phyloP scores from a whole-genome alignment of 306 rosid species.

The Vigna reflexopilosa region DNA sequence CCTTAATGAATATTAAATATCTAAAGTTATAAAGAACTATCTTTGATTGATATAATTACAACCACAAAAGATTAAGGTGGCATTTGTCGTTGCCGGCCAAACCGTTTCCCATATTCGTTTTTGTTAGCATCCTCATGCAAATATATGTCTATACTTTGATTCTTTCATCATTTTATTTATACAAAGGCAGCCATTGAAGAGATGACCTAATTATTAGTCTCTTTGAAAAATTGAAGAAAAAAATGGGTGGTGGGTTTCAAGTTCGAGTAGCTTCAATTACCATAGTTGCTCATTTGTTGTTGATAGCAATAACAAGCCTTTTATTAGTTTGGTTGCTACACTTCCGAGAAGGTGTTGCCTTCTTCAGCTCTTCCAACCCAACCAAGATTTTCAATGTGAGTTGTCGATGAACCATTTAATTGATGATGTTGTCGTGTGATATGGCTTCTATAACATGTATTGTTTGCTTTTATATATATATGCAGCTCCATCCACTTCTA shows the following conservation, averaged over 20 bases:
- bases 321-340: slow-evolving; percentile 66
- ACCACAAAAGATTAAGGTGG: background rate
- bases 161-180: slow-evolving; percentile 26
- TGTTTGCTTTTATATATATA: background rate
- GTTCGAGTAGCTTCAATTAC: slow-evolving; percentile 56
- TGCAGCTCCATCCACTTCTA: slow-evolving; percentile 72
- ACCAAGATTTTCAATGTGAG: slow-evolving; percentile 66
- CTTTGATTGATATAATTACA: slow-evolving; percentile 1
- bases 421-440: background rate
- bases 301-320: slow-evolving; percentile 63
- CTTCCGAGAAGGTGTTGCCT: slow-evolving; percentile 70
- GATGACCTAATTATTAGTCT: background rate
- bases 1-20: background rate
- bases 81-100: slow-evolving; percentile 42
- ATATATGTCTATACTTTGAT: slow-evolving; percentile 4
- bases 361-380: slow-evolving; percentile 57
- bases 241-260: slow-evolving; percentile 59
- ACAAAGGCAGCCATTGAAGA: background rate
- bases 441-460: background rate
- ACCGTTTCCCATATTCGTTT: slow-evolving; percentile 28
- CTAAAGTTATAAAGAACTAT: background rate
- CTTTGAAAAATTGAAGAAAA: slow-evolving; percentile 16
- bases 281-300: slow-evolving; percentile 63
- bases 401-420: background rate
- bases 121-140: slow-evolving; percentile 19